Percentiles rank a stretch among this genome's conserved stretches.
Conservation (phyloP, 2,329 filamentous ascomycete species). For the Alternaria novae-zelandiae region DNA sequence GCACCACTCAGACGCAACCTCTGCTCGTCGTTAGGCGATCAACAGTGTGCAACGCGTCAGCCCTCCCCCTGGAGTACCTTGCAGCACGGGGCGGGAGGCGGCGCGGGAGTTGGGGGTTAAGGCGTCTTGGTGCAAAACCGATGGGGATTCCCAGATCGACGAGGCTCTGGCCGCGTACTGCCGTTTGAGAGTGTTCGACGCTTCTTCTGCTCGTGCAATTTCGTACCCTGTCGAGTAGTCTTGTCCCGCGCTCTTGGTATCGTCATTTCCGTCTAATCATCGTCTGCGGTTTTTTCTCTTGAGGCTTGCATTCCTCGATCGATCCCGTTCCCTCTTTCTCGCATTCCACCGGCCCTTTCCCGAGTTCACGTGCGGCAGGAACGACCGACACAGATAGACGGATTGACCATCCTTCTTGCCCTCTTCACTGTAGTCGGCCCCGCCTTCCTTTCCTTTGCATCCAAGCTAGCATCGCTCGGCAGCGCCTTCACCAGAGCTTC, state of each 20-base stretch:
- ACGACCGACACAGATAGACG: constrained; percentile 5
- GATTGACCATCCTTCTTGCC: constrained; percentile 6
- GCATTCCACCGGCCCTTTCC: not conserved
- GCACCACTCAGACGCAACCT: not conserved
- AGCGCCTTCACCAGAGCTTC: not conserved
- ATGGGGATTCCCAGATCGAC: constrained; percentile 10
- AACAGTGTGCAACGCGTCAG: constrained; percentile 13
- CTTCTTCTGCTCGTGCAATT: constrained; percentile 12
- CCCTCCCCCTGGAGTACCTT: constrained; percentile 1
- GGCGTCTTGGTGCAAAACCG: constrained; percentile 10
- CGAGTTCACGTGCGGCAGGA: constrained; percentile 2
- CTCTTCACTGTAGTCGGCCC: constrained; percentile 7
- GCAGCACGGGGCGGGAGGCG: constrained; percentile 9
- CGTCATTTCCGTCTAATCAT: constrained; percentile 7
- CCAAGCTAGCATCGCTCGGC: not conserved
- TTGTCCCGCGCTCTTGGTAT: constrained; percentile 1
- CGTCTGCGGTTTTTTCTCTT: not conserved
- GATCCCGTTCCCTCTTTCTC: constrained; percentile 8
- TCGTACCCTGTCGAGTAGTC: constrained; percentile 12
- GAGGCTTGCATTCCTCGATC: not conserved
- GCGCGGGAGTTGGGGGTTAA: constrained; percentile 2
- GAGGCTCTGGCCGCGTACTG: constrained; percentile 11
- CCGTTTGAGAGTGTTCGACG: constrained; percentile 10
- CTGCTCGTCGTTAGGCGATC: constrained; percentile 7
- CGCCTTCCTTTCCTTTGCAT: constrained; percentile 12